Evolutionary conservation across 495 filamentous ascomycete species (phyloP), one percentile per base, ranked within the genome.

Genomic region (Opeltia flavorubescens): DNA sequence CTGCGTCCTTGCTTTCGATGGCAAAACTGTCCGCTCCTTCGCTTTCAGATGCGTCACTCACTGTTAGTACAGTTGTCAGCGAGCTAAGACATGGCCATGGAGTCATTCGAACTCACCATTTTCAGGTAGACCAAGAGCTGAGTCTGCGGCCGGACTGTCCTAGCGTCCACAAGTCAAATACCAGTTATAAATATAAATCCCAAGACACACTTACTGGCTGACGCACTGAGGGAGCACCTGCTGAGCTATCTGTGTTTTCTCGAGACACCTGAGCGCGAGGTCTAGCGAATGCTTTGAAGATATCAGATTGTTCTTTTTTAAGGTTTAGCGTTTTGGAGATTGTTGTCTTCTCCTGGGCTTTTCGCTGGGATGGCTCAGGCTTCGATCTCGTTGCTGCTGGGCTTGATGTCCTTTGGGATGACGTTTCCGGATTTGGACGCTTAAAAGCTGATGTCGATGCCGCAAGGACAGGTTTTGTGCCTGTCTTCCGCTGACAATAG

Each of bases 201-300:
- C 11, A 45, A 27, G 13, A 29, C 51, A 18, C 49, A 29, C 47
- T 57, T 29, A 53, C 57, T 6, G 57, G 61, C 15, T 62, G 59
- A 52, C 59, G 54, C 28, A 64, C 60, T 4, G 66, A 61, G 7
- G 69, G 47, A 11, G 47, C 41, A 18, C 41, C 34, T 12, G 26
- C 24, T 18, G 50, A 47, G 21, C 34, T 66, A 27, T 62, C 55
- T 4, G 75, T 67, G 1, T 63, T 57, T 47, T 75, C 66, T 49
- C 70, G 68, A 55, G 76, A 77, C n/a, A 69, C 55, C 50, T 75
- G 80, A 0, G 83, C 66, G 34, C 84, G 85, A 2, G 81, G 72
- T 56, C 86, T 93, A 5, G 86, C 83, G 59, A 94, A 94, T 1
- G 87, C 83, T 54, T 81, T 83, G 62, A 91, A 87, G 23, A 94